phyloP scores from a whole-genome alignment of 208 protist genomes.

The Porcisia hertigi region DNA sequence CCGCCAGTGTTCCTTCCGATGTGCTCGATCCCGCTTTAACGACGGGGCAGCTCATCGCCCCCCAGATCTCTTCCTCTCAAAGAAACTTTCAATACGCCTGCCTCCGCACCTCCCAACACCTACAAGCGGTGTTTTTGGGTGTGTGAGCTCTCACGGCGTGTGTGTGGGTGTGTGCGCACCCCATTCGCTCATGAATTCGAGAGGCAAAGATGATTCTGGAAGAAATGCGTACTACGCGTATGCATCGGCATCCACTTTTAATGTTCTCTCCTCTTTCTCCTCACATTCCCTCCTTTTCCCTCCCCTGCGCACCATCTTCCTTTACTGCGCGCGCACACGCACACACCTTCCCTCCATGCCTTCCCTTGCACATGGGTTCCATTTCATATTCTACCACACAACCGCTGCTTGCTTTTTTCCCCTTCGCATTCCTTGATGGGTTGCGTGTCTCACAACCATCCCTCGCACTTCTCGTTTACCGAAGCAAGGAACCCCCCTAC shows the following conservation, averaged over 20 bases:
- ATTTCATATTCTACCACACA: not conserved
- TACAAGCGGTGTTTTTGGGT: not conserved
- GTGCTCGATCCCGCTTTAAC: not conserved
- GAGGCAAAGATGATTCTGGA: not conserved
- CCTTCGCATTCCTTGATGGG: not conserved
- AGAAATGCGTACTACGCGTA: not conserved
- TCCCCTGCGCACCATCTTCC: not conserved
- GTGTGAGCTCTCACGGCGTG: not conserved
- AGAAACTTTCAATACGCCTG: no score
- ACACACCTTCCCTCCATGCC: not conserved
- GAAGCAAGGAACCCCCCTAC: not conserved
- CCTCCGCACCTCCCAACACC: not conserved
- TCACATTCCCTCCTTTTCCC: not conserved
- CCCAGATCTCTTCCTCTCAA: no score
- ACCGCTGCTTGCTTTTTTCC: not conserved
- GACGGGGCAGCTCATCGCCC: not conserved
- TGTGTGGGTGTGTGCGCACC: no score
- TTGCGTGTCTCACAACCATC: not conserved
- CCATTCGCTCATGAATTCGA: not conserved
- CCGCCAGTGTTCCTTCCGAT: not conserved
- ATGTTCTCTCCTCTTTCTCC: not conserved
- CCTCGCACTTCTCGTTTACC: not conserved
- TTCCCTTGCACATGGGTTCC: not conserved
- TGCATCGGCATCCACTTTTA: not conserved
- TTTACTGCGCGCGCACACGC: not conserved